These are phyloP conservation scores for Decorospora gaudefroyi DNA, from an alignment of 2,329 filamentous ascomycete genomes.

Conservation along the genomic window DNA sequence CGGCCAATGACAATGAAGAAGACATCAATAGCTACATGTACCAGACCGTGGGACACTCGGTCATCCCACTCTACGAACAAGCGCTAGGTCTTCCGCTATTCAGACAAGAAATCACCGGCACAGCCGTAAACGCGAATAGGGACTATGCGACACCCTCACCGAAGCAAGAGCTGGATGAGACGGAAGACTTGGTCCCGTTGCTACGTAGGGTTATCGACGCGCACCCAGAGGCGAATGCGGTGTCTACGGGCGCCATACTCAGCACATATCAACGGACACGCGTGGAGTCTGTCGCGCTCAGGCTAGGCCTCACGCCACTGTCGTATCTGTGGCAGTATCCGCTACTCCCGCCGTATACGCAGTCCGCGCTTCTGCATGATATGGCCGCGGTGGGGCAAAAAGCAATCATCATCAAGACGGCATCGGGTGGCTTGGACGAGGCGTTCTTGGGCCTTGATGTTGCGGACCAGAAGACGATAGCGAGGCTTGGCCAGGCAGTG, in stretches of 20 bases:
- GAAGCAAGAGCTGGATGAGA: constrained; percentile 67
- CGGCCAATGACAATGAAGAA: constrained; percentile 49
- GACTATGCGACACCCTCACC: constrained; percentile 62
- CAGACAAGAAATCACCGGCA: constrained; percentile 74
- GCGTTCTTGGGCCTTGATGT: constrained; percentile 80
- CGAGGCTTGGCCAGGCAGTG: constrained; percentile 59
- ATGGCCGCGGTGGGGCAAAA: constrained; percentile 80
- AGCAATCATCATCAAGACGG: constrained; percentile 92
- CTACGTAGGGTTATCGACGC: constrained; percentile 66
- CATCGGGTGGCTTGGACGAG: constrained; percentile 84
- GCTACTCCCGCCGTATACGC: constrained; percentile 61
- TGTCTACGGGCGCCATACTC: constrained; percentile 89
- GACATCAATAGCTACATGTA: constrained; percentile 99
- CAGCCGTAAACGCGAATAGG: constrained; percentile 69
- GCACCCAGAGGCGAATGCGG: constrained; percentile 81
- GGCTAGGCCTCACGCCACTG: constrained; percentile 80
- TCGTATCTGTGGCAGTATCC: constrained; percentile 95
- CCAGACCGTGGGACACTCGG: constrained; percentile 88
- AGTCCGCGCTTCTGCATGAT: constrained; percentile 69
- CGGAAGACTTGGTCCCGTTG: constrained; percentile 80
- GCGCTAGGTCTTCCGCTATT: constrained; percentile 84
- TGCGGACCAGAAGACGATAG: constrained; percentile 57
- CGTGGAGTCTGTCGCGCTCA: constrained; percentile 87
- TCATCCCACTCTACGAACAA: constrained; percentile 81
- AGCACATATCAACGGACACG: constrained; percentile 95